Conservation (phyloP, 306 rosid species). For the Dryas octopetala region DNA sequence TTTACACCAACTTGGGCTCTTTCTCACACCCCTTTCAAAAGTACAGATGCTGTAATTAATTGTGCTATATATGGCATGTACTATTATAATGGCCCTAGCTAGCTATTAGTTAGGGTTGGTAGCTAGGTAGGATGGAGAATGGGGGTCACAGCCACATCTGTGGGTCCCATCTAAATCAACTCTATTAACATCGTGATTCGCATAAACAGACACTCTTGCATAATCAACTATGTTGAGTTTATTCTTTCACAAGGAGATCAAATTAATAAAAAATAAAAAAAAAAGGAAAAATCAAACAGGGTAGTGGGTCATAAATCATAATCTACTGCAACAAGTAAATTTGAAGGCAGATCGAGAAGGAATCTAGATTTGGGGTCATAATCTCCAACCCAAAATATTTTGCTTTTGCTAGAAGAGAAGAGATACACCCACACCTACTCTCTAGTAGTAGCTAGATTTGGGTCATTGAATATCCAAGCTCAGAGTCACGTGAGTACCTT, state of each 20-base stretch:
- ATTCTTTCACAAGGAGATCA: neutral
- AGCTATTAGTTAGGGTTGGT: constrained; percentile 12
- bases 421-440: neutral
- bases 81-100: neutral
- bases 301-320: neutral
- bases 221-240: neutral
- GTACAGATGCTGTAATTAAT: constrained; percentile 42
- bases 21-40: neutral
- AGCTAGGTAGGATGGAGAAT: constrained; percentile 24
- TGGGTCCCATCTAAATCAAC: constrained; percentile 4
- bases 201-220: neutral
- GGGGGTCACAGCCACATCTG: constrained; percentile 13
- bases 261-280: too few relatives aligned
- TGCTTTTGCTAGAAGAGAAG: constrained; percentile 27
- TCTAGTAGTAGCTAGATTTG: constrained; percentile 16
- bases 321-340: neutral
- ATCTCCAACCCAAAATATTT: constrained; percentile 12
- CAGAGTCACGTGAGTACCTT: constrained; percentile 45
- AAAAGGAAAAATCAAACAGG: neutral
- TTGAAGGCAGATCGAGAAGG: neutral
- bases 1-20: too few relatives aligned
- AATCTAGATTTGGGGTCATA: neutral
- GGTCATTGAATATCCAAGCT: constrained; percentile 34
- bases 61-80: too few relatives aligned
- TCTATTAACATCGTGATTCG: constrained; percentile 11